Evolutionary conservation across 495 filamentous ascomycete genomes (phyloP).

Genomic region (Penicillium verhagenii): DNA sequence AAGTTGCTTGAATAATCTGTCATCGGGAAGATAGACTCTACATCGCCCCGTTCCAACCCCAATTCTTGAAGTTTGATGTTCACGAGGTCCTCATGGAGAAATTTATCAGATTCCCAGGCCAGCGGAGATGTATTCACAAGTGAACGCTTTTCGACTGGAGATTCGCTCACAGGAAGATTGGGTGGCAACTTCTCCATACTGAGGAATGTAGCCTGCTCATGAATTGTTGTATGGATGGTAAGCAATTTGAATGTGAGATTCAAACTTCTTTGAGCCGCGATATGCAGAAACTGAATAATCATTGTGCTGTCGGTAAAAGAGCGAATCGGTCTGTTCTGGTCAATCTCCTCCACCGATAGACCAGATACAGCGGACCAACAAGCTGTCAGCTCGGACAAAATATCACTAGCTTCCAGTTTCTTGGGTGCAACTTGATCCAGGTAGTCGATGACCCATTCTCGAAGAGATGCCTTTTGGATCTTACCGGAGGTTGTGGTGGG

Average conservation of each 20-base stretch:
- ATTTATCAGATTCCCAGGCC: too few species aligned
- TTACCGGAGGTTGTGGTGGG: constrained; percentile 41
- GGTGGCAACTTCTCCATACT: too few species aligned
- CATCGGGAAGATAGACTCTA: constrained; percentile 3
- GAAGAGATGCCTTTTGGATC: constrained; percentile 29
- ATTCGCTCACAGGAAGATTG: too few species aligned
- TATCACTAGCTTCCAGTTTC: background rate
- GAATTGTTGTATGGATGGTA: too few species aligned
- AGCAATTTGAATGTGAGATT: too few species aligned
- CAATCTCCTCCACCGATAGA: background rate
- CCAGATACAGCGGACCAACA: constrained; percentile 11
- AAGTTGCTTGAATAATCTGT: too few species aligned
- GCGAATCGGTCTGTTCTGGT: constrained; percentile 3
- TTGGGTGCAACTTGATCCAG: constrained; percentile 1
- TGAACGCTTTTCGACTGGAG: too few species aligned
- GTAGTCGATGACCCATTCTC: constrained; percentile 14
- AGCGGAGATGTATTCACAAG: too few species aligned
- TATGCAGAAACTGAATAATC: constrained; percentile 19
- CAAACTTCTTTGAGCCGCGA: too few species aligned
- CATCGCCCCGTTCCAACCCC: constrained; percentile 7
- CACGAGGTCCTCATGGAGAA: too few species aligned
- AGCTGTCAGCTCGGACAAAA: background rate
- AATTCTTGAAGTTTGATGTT: too few species aligned
- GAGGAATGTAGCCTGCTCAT: background rate
- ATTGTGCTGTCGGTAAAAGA: constrained; percentile 19